Evolutionary conservation across 2,329 filamentous ascomycete genomes (phyloP).

Genomic region (Penicillium oxalicum): DNA sequence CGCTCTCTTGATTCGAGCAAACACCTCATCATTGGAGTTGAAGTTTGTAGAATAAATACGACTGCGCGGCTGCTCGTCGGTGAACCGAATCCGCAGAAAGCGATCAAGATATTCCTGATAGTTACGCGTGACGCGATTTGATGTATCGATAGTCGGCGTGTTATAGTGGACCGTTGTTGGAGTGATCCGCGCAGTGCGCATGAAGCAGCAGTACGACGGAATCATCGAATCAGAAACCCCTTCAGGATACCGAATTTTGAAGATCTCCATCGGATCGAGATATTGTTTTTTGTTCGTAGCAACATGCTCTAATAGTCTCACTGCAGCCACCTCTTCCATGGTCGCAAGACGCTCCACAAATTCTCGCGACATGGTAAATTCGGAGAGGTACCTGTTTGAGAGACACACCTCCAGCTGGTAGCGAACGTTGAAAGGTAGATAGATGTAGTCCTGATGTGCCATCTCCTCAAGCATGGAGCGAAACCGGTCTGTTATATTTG

Average conservation of each 20-base stretch:
- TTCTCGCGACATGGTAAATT: constrained; percentile 61
- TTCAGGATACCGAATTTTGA: constrained; percentile 47
- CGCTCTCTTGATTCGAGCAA: constrained; percentile 64
- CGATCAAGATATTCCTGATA: constrained; percentile 64
- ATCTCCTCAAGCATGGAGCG: constrained; percentile 25
- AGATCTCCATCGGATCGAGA: constrained; percentile 67
- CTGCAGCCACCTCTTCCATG: constrained; percentile 51
- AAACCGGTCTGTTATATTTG: constrained; percentile 7
- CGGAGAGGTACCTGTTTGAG: constrained; percentile 70
- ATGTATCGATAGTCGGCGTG: constrained; percentile 74
- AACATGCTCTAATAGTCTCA: constrained; percentile 66
- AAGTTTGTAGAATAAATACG: constrained; percentile 55
- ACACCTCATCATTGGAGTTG: constrained; percentile 62
- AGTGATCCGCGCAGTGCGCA: constrained; percentile 73
- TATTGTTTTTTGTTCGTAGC: constrained; percentile 58
- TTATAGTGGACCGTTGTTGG: constrained; percentile 75
- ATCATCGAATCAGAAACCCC: constrained; percentile 49
- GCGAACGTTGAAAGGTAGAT: constrained; percentile 64
- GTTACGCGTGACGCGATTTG: constrained; percentile 76
- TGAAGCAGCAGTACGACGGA: constrained; percentile 66
- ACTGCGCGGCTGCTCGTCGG: constrained; percentile 65
- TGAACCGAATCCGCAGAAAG: constrained; percentile 85
- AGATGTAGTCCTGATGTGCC: constrained; percentile 29
- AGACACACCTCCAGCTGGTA: constrained; percentile 93
- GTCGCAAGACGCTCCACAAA: constrained; percentile 61